Conservation (phyloP, 352 stramenopile species). For the Globisporangium yorkense region DNA sequence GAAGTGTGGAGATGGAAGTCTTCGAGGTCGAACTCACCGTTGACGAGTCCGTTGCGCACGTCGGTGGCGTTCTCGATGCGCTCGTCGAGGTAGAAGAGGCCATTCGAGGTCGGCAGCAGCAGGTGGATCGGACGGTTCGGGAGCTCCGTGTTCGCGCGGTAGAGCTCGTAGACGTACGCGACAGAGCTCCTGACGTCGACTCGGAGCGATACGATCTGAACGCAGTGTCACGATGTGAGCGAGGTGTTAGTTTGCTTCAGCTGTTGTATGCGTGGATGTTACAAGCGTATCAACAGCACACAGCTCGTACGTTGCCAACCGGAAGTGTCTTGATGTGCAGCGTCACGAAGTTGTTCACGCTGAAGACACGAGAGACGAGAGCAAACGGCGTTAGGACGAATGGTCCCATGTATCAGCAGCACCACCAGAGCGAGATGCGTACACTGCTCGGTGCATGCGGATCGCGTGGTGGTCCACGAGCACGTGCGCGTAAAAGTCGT, state of each 20-base stretch:
- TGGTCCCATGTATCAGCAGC: neutral
- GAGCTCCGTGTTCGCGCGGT: slow-evolving; percentile 49
- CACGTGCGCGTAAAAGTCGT: slow-evolving; percentile 45
- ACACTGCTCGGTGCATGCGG: slow-evolving; percentile 54
- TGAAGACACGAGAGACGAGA: slow-evolving; percentile 8
- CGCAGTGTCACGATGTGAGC: too few species aligned
- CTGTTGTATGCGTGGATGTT: neutral
- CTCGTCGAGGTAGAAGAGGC: slow-evolving; percentile 71
- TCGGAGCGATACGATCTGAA: slow-evolving; percentile 48
- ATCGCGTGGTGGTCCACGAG: slow-evolving; percentile 46
- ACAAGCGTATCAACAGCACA: neutral
- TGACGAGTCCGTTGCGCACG: slow-evolving; percentile 51
- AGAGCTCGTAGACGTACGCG: slow-evolving; percentile 73
- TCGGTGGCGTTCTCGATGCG: slow-evolving; percentile 53
- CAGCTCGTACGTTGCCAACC: slow-evolving; percentile 47
- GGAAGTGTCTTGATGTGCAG: slow-evolving; percentile 75
- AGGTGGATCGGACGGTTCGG: slow-evolving; percentile 61
- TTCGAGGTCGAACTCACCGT: slow-evolving; percentile 55
- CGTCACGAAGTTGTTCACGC: slow-evolving; percentile 45
- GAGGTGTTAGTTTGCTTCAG: neutral
- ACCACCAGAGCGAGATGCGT: slow-evolving; percentile 6
- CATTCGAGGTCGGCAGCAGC: slow-evolving; percentile 53
- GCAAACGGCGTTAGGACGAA: neutral
- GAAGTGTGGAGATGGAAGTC: slow-evolving; percentile 55
- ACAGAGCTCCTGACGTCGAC: slow-evolving; percentile 48